Conservation (phyloP, 768 basidiomycete genomes). For the Multifurca ochricompacta region DNA sequence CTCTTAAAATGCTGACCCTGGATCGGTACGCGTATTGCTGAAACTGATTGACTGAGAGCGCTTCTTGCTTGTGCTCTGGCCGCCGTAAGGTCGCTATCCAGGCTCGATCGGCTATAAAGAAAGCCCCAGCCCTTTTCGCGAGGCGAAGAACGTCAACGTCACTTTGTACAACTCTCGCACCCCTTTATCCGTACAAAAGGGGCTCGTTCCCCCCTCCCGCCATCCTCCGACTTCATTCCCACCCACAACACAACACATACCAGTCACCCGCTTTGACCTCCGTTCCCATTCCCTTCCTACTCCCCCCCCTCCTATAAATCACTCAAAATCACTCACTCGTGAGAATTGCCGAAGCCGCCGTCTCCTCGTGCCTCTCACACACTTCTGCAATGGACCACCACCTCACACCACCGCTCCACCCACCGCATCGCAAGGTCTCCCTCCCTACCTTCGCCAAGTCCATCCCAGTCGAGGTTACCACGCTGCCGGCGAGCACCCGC, state of each 20-base stretch:
- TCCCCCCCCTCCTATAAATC: background rate
- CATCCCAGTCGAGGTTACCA: constrained; percentile 20
- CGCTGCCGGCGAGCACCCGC: constrained; percentile 37
- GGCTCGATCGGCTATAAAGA: background rate
- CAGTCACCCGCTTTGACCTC: background rate
- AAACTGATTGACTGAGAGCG: background rate
- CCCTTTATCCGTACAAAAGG: background rate
- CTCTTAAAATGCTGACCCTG: too few species aligned
- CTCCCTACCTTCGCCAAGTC: constrained; percentile 15
- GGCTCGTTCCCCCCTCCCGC: background rate
- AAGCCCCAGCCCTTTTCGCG: background rate
- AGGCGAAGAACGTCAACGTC: background rate
- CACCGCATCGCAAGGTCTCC: constrained; percentile 7
- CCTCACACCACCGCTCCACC: background rate
- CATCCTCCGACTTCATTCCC: background rate
- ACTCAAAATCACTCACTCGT: background rate
- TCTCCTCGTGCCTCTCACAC: background rate
- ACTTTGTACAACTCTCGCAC: background rate
- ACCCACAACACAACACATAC: background rate
- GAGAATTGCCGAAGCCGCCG: constrained; percentile 1
- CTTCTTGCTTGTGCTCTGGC: background rate
- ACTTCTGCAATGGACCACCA: constrained; percentile 1
- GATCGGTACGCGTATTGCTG: too few species aligned
- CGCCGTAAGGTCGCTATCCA: background rate
- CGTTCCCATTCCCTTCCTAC: too few species aligned